Base-by-base conservation (phyloP, 2,329 filamentous ascomycete genomes). In the Talaromyces piceae region DNA sequence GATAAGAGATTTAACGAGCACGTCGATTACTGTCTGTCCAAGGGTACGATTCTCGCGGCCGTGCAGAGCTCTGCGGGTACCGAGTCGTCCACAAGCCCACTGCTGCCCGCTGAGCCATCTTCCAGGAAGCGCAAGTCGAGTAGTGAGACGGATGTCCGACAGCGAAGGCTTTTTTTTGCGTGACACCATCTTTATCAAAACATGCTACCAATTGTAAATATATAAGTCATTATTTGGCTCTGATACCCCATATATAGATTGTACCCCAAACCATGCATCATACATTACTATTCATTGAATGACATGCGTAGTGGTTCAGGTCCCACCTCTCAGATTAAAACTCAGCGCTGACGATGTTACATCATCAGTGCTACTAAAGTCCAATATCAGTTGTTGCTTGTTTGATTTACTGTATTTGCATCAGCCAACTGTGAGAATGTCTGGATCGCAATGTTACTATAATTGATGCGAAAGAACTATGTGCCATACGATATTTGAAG, bases 21-120 rank as follows among this genome's bases (percentile, higher is more conserved):
- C 63, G 90, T 98, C 47, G 93, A 98, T 65, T 79, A 87, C 7
- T 98, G 93, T 66, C 77, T 98, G 1, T 96, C 91, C 0, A 78
- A 84, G 50, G 82, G 87, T 62, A 88, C 89, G 0, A 97, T 98
- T 60, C 85, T 85, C 43, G 88, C 96, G 61, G 86, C 82, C 0
- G 84, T 93, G 1, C 83, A 88, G 52, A 77, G 53, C 43, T 37
- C 54, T 45, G 13, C 46, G 30, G 46, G 54, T 16, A 26, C 44
- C 39, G 48, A 18, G 12, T 41, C 45, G 8, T 45, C 45, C 16
- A 26, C 25, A 16, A 23, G 41, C 20, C 7, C n/a, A 43, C 39
- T 23, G 22, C 23, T 16, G 39, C 12, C 30, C 2, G 22, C 37
- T 12, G 51, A 53, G 6, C 44, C 39, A 25, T 47, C 39, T 3